A percentile compares a stretch with the other conserved stretches of the same genome.
phyloP scores from a whole-genome alignment of 257 asterid species.

The Gentiana straminea region DNA sequence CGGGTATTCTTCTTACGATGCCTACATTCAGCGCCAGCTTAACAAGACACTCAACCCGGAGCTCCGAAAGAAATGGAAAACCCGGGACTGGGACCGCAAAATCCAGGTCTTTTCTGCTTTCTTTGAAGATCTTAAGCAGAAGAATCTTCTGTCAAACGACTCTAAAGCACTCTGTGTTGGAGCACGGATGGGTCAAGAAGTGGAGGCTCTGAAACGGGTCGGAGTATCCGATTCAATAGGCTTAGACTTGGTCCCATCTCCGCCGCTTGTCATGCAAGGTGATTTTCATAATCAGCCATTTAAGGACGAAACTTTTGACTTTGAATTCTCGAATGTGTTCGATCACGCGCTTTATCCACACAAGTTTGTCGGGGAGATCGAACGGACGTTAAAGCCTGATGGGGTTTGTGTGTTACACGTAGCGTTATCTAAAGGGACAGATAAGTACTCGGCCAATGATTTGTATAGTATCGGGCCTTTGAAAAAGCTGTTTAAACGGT shows the following conservation, averaged over 20 bases:
- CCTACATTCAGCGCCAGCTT: slow-evolving; percentile 72
- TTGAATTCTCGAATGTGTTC: slow-evolving; percentile 88
- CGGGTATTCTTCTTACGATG: slow-evolving; percentile 70
- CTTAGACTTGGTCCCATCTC: slow-evolving; percentile 77
- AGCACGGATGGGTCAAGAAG: slow-evolving; percentile 95
- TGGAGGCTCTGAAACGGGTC: slow-evolving; percentile 61
- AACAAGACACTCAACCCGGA: slow-evolving; percentile 87
- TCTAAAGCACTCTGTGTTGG: slow-evolving; percentile 71
- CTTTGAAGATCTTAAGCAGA: slow-evolving; percentile 34
- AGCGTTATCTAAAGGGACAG: slow-evolving; percentile 50
- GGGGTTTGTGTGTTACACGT: slow-evolving; percentile 87
- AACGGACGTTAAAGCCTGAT: slow-evolving; percentile 61
- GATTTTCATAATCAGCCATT: slow-evolving; percentile 91
- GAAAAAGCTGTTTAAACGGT: slow-evolving; percentile 56
- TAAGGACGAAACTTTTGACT: slow-evolving; percentile 45
- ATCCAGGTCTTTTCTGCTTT: slow-evolving; percentile 55
- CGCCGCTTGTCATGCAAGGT: slow-evolving; percentile 82
- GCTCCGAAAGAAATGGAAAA: slow-evolving; percentile 72
- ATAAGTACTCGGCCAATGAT: slow-evolving; percentile 86
- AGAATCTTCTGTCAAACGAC: slow-evolving; percentile 25
- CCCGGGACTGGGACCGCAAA: slow-evolving; percentile 89
- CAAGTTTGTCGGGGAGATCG: slow-evolving; percentile 70
- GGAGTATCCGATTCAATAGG: slow-evolving; percentile 68
- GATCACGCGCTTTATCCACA: slow-evolving; percentile 92
- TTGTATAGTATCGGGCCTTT: slow-evolving; percentile 65